Evolutionary conservation across 345 rosid species (phyloP), one percentile per base, ranked within the genome.

Genomic region (Rhodamnia argentea): DNA sequence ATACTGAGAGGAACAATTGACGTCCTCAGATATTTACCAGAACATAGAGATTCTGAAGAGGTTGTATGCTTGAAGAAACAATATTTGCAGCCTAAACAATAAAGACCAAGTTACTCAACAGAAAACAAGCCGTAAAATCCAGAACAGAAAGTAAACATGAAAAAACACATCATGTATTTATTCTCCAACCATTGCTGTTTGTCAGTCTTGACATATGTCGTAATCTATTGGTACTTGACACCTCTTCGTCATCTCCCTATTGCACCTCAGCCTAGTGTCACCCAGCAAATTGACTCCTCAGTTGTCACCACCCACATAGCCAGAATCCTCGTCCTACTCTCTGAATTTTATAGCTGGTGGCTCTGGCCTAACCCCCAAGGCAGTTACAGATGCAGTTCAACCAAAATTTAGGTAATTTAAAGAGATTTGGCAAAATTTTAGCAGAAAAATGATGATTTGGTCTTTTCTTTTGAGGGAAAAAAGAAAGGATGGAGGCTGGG

Each of bases 51-150:
- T 96, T 95, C 87, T 94, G 95, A 85, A 91, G 93, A 85, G 99
- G 96, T 83, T 96, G 98, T 86, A 96, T 96, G 87, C 94, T 93
- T 12, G 96, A 94, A 84, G 91, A 93, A 83, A 96, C 98, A 86
- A 93, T 90, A 85, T 87, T 96, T 84, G 94, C 93, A 62, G 91
- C 98, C 99, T 96, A 87, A 86, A 88, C 82, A 83, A 75, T 12
- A 62, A 52, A 54, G 47, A 70, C 47, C 81, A 70, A 32, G 81
- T 70, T 37, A 10, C 47, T 70, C 40, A 20, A 37, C 26, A 70
- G 13, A 70, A 70, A 70, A 37, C 47, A 37, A 70, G 26, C 47
- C 47, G 10, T 40, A 70, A 70, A 24, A 70, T 37, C 47, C 37
- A 70, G 81, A 70, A 70, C 10, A 70, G 81, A 70, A 70, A 37